These are phyloP conservation scores for Stenogyne calaminthoides DNA, from an alignment of 305 asterid species.

Conservation along the genomic window DNA sequence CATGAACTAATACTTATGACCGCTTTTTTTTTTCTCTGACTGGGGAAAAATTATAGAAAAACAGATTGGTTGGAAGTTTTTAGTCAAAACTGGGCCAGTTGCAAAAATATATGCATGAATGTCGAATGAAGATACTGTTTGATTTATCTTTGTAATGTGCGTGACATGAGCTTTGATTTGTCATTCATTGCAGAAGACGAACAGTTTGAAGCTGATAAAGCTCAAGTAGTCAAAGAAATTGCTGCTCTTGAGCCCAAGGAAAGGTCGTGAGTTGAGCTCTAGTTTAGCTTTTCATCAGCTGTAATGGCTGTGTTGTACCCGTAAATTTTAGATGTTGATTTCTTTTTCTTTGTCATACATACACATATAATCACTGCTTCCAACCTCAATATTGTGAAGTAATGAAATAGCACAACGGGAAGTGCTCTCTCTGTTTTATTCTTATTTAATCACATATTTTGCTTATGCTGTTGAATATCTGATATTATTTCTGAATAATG, in stretches of 20 bases:
- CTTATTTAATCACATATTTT: slow-evolving; percentile 12
- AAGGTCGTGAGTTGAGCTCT: slow-evolving; percentile 29
- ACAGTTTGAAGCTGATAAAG: slow-evolving; percentile 94
- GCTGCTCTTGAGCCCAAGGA: slow-evolving; percentile 89
- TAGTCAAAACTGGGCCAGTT: too few relatives aligned
- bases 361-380: slow-evolving; percentile 22
- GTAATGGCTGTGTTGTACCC: slow-evolving; percentile 36
- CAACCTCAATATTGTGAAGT: slow-evolving; percentile 28
- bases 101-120: background rate
- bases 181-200: slow-evolving; percentile 73
- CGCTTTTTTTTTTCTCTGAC: too few relatives aligned
- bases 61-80: too few relatives aligned
- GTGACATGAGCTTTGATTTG: slow-evolving; percentile 13
- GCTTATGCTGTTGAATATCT: slow-evolving; percentile 29
- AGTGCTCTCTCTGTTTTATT: slow-evolving; percentile 22
- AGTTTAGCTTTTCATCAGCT: slow-evolving; percentile 22
- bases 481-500: slow-evolving; percentile 16
- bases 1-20: too few relatives aligned
- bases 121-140: background rate
- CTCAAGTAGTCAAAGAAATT: slow-evolving; percentile 93
- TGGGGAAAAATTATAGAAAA: too few relatives aligned
- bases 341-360: slow-evolving; percentile 1
- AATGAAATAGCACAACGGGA: slow-evolving; percentile 16
- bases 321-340: slow-evolving; percentile 26
- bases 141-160: background rate